Evolutionary conservation across 2,329 filamentous ascomycete genomes (phyloP), one percentile per base, ranked within the genome.

Genomic region (Bipolaris cookei): DNA sequence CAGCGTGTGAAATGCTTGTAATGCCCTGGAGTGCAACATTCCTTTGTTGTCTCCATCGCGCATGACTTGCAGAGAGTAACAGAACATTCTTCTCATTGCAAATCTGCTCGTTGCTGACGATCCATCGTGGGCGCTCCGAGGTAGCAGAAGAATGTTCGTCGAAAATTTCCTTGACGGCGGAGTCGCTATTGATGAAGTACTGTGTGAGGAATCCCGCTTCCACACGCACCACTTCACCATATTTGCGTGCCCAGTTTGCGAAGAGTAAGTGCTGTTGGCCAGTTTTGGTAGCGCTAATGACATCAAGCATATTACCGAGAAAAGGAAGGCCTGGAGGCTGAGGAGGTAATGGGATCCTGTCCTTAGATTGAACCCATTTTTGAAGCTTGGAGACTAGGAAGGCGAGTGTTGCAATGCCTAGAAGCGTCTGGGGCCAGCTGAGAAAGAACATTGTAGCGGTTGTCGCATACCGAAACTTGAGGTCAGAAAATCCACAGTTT

Each of bases 151-250:
- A 71, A 32, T 66, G 62, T 51, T 75, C 78, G 42, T 79, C 76
- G 20, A 80, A 59, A 21, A 80, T 77, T 14, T 80, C 78, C 18
- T 70, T 71, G 13, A 80, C 67, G 0, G 78, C 78, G 32, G 73
- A 65, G 1, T 78, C 76, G 41, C 59, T 76, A 63, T 78, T 79
- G 54, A 81, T 61, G 20, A 78, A 63, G 5, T 56, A 56, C 32
- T 59, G 43, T 3, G 48, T 56, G 44, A 59, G 50, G 4, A 51
- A 51, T 1, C 52, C 56, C 20, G 35, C 56, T 51, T 59, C 11
- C 10, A 59, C 43, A 4, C 48, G 56, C 8, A 56, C 47, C 8
- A 59, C 53, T 14, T 56, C 56, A 13, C 56, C 51, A 20, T 41
- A 11, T 8, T 45, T 32, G 8, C 52, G 51, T 4, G 56, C 56